phyloP scores from a whole-genome alignment of 192 early-diverging fungal genomes.

The Backusella sp. region DNA sequence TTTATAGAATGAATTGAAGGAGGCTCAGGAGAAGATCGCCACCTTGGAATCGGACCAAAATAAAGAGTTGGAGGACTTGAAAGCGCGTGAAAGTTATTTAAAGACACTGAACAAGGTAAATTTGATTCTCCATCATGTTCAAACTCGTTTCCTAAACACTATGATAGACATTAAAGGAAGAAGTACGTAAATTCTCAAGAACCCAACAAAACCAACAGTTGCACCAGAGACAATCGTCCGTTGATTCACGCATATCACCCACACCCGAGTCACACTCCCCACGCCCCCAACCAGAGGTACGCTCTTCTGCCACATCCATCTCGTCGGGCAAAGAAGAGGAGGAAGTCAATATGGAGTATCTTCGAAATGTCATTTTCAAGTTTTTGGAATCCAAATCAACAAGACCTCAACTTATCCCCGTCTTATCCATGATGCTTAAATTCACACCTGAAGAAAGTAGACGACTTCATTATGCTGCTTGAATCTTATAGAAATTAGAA shows the following conservation, averaged over 20 bases:
- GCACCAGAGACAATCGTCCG: conserved; percentile 10
- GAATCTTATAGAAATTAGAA: conserved; percentile 5
- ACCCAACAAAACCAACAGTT: conserved; percentile 19
- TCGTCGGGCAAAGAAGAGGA: conserved; percentile 33
- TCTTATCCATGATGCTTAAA: conserved; percentile 63
- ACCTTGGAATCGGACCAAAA: conserved; percentile 53
- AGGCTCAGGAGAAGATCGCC: conserved; percentile 47
- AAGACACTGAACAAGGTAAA: conserved; percentile 71
- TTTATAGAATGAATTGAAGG: conserved; percentile 25
- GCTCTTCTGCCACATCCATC: background rate
- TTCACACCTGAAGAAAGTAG: conserved; percentile 70
- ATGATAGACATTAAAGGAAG: conserved; percentile 71
- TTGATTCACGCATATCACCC: background rate
- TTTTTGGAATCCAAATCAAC: conserved; percentile 73
- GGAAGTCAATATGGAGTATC: conserved; percentile 71
- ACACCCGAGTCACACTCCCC: background rate
- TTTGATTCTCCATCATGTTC: background rate
- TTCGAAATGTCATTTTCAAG: conserved; percentile 69
- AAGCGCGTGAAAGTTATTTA: conserved; percentile 64
- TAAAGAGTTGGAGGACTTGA: conserved; percentile 63
- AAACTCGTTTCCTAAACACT: background rate
- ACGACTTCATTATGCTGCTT: conserved; percentile 34
- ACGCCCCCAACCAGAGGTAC: background rate
- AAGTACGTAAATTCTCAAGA: conserved; percentile 68
- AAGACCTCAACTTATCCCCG: conserved; percentile 65